These are phyloP conservation scores for Drechmeria coniospora DNA, from an alignment of 2,329 filamentous ascomycete species.

Conservation along the genomic window DNA sequence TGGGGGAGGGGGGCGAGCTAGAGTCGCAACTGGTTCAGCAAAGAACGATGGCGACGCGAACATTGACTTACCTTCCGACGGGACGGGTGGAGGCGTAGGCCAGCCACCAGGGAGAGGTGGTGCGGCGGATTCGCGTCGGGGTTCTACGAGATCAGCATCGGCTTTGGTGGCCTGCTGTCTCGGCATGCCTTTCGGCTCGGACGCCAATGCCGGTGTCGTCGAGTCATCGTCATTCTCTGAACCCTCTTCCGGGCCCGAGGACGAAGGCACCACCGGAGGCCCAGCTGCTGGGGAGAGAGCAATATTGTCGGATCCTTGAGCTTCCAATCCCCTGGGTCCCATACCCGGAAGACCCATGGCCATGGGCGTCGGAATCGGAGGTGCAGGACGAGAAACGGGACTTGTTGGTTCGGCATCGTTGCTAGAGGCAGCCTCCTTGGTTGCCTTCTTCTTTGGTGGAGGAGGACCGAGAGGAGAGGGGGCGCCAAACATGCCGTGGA, in stretches of 20 bases:
- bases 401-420: conserved; percentile 26
- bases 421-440: conserved; percentile 25
- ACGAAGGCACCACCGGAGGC: conserved; percentile 15
- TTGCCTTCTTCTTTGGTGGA: conserved; percentile 34
- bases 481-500: conserved; percentile 82
- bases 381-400: conserved; percentile 26
- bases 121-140: conserved; percentile 18
- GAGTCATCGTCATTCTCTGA: conserved; percentile 20
- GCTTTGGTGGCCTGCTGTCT: neutral
- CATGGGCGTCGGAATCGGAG: conserved; percentile 45
- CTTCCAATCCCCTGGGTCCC: conserved; percentile 35
- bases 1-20: conserved; percentile 48
- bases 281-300: conserved; percentile 9
- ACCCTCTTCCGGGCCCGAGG: conserved; percentile 10
- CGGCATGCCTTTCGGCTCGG: conserved; percentile 9
- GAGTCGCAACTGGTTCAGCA: conserved; percentile 12
- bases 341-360: conserved; percentile 60
- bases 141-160: conserved; percentile 16
- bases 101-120: conserved; percentile 34
- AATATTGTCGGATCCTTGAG: conserved; percentile 20
- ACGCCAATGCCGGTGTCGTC: conserved; percentile 17
- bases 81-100: conserved; percentile 42
- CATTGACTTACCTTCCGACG: conserved; percentile 40
- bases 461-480: conserved; percentile 49
- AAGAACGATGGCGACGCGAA: neutral